Base-by-base conservation (phyloP, 208 protist species). In the Strigomonas culicis region DNA sequence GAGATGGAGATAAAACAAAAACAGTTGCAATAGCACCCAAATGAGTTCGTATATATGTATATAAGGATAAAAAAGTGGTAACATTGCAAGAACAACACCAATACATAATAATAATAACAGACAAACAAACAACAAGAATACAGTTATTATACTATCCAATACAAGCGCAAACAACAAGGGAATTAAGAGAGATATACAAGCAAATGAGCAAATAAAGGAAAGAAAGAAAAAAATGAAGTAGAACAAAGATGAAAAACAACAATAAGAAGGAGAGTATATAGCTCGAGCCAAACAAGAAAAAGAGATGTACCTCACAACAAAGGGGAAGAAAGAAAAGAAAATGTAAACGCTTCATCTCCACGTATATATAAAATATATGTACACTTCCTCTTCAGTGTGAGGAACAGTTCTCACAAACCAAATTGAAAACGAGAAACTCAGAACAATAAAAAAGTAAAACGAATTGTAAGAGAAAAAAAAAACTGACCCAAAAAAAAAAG, bases 181-280 rank as follows among this genome's bases (percentile, higher is more conserved):
- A n/a, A n/a, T 22, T 0, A 31, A 34, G n/a, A 50, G 30, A 63
- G 30, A 65, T 13, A 53, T 8, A 65, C 2, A 62, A 22, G 43
- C 57, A 30, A 50, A n/a, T 13, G 41, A 15, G 57, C 1, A 56
- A 15, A 44, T n/a, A 25, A 66, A 21, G 27, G 27, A 55, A 55
- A 24, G 34, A 50, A 46, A 41, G 44, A 50, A 2, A 21, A 59
- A 4, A 62, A 22, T 25, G 24, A 49, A 57, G 32, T 10, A 24
- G 3, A 30, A 27, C 10, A 7, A 36, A 62, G 43, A 62, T 13
- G 17, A 30, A 21, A 27, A 17, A 19, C 1, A 56, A 15, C 19
- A 44, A 39, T 28, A 57, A 24, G 25, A 59, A 52, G 59, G 34
- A 66, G 15, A 71, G 3, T 41, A 28, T 24, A 39, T 46, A 57